A percentile compares a stretch with the other conserved stretches of the same genome.
These are phyloP conservation scores for Euphorbia corollata DNA, from an alignment of 441 rosid species.

Conservation along the genomic window DNA sequence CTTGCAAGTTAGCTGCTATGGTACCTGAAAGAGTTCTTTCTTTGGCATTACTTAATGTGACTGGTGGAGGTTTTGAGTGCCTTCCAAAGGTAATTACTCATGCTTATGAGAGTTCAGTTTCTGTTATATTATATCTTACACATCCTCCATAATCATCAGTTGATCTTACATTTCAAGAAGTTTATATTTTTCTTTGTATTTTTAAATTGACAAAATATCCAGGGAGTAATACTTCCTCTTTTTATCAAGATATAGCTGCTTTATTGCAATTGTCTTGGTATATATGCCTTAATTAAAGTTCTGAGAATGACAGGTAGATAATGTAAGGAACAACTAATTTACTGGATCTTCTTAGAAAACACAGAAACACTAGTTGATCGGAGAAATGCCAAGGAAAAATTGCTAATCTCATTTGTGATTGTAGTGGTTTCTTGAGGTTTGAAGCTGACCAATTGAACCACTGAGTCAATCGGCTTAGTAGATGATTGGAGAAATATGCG, in stretches of 20 bases:
- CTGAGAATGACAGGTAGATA: background rate
- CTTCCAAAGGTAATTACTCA: conserved; percentile 62
- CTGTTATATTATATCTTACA: too few species aligned
- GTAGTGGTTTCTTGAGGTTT: background rate
- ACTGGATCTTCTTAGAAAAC: background rate
- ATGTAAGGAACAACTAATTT: background rate
- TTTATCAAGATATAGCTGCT: background rate
- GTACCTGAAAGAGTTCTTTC: conserved; percentile 75
- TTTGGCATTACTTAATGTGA: conserved; percentile 82
- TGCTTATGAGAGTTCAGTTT: background rate
- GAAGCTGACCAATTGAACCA: background rate
- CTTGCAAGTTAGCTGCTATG: conserved; percentile 86
- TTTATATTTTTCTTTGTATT: background rate
- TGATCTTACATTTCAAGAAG: background rate
- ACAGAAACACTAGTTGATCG: background rate
- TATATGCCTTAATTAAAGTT: background rate
- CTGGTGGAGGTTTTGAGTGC: conserved; percentile 96
- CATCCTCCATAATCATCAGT: background rate
- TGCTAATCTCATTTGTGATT: background rate
- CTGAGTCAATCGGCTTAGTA: background rate
- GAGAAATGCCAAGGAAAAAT: background rate
- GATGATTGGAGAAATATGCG: background rate
- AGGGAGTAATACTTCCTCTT: background rate
- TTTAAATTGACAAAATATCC: background rate
- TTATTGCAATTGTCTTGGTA: background rate